These are phyloP conservation scores for Pseudopediastrum boryanum DNA, from an alignment of 139 green algal species.

Conservation along the genomic window DNA sequence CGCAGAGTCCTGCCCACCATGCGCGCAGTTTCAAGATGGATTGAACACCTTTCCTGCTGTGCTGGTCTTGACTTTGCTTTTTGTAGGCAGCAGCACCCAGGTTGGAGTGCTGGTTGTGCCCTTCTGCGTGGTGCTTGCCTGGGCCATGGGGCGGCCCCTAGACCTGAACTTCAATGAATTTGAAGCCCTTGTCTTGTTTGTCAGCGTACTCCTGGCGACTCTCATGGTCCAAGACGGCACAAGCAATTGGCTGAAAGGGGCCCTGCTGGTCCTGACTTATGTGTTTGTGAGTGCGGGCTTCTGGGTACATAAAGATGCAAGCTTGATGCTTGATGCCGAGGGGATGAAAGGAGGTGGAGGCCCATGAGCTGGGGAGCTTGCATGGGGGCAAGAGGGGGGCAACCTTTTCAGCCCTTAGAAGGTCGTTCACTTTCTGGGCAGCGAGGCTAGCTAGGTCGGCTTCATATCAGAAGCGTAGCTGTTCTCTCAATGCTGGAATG, in stretches of 20 bases:
- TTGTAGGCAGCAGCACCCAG: conserved; percentile 62
- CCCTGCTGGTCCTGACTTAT: conserved; percentile 76
- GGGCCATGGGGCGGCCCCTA: conserved; percentile 66
- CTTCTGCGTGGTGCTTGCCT: conserved; percentile 77
- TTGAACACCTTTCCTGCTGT: not conserved
- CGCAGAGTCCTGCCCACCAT: too few relatives aligned
- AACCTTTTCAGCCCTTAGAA: too few relatives aligned
- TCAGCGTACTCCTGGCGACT: conserved; percentile 64
- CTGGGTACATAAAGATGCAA: too few relatives aligned
- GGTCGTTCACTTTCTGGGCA: too few relatives aligned
- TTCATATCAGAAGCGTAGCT: too few relatives aligned
- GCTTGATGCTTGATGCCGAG: too few relatives aligned
- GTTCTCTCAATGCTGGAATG: too few relatives aligned
- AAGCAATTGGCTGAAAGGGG: conserved; percentile 79
- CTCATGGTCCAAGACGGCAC: conserved; percentile 63
- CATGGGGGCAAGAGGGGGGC: too few relatives aligned
- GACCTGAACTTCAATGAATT: conserved; percentile 83
- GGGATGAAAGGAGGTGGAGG: too few relatives aligned
- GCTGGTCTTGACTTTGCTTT: not conserved
- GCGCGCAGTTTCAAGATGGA: too few relatives aligned
- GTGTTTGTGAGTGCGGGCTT: conserved; percentile 64
- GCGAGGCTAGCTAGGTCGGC: too few relatives aligned
- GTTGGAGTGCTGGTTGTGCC: conserved; percentile 73
- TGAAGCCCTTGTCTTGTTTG: conserved; percentile 73
- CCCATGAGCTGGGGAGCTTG: too few relatives aligned